These are phyloP conservation scores for Candida corydali DNA, from an alignment of 805 yeast species.

Conservation along the genomic window DNA sequence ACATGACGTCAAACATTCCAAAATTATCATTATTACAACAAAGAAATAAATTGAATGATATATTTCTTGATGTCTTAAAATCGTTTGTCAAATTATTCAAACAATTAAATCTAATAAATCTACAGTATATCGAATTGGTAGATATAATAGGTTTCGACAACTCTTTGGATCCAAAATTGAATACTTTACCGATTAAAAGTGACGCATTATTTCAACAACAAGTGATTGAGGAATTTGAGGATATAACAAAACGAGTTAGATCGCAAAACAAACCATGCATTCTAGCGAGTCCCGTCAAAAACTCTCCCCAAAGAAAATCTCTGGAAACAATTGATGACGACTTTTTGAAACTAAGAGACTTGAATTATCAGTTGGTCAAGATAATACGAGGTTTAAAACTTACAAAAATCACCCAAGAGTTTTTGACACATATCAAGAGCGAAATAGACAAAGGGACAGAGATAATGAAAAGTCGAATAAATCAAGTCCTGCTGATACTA, in stretches of 20 bases:
- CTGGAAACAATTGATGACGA: conserved; percentile 12
- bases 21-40: conserved; percentile 26
- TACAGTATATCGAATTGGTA: conserved; percentile 22
- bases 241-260: conserved; percentile 18
- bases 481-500: conserved; percentile 20
- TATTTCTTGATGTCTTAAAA: conserved; percentile 33
- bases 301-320: conserved; percentile 6
- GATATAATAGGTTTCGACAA: conserved; percentile 25
- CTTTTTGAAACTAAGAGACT: conserved; percentile 27
- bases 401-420: conserved; percentile 33
- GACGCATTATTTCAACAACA: conserved; percentile 29
- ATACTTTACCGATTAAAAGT: conserved; percentile 22
- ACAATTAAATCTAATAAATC: conserved; percentile 24
- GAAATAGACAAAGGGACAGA: conserved; percentile 24
- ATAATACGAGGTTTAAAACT: conserved; percentile 31
- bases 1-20: conserved; percentile 22
- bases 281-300: conserved; percentile 27
- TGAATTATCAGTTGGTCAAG: conserved; percentile 34
- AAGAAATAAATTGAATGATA: conserved; percentile 27
- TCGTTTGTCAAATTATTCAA: conserved; percentile 26
- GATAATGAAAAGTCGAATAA: conserved; percentile 21
- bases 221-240: conserved; percentile 30
- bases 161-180: conserved; percentile 13
- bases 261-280: conserved; percentile 18
- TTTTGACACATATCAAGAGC: conserved; percentile 17